These are phyloP conservation scores for Metarhizium guizhouense DNA, from an alignment of 2,329 filamentous ascomycete genomes.

Conservation along the genomic window DNA sequence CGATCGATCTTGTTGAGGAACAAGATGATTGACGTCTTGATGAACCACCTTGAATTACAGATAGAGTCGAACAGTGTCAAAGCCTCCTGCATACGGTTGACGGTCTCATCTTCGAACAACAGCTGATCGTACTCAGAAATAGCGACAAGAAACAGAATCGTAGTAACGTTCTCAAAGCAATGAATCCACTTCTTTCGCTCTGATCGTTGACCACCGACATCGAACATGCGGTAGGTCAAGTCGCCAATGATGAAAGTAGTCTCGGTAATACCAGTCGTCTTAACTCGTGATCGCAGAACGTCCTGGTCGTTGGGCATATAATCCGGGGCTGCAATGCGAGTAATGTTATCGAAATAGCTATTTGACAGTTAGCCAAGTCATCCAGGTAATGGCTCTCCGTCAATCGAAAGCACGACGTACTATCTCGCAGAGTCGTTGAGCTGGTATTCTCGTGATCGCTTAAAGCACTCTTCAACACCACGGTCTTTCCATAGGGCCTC, in stretches of 20 bases:
- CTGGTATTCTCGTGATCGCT: slow-evolving; percentile 91
- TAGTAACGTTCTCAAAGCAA: slow-evolving; percentile 95
- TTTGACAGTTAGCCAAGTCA: slow-evolving; percentile 21
- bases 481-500: slow-evolving; percentile 87
- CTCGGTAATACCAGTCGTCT: slow-evolving; percentile 93
- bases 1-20: slow-evolving; percentile 89
- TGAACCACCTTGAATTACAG: slow-evolving; percentile 85
- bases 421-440: slow-evolving; percentile 95
- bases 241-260: slow-evolving; percentile 88
- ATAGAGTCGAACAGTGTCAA: slow-evolving; percentile 81
- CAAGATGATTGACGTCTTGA: slow-evolving; percentile 79
- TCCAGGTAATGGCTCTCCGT: not conserved
- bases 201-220: slow-evolving; percentile 84
- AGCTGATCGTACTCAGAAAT: slow-evolving; percentile 97
- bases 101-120: slow-evolving; percentile 91
- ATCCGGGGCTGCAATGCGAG: slow-evolving; percentile 80
- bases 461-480: slow-evolving; percentile 91
- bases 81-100: slow-evolving; percentile 90
- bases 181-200: slow-evolving; percentile 98
- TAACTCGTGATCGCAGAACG: slow-evolving; percentile 78
- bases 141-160: slow-evolving; percentile 91
- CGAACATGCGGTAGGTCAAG: slow-evolving; percentile 94
- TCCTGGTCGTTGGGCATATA: slow-evolving; percentile 96
- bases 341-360: slow-evolving; percentile 94
- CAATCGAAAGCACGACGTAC: slow-evolving; percentile 34